These are phyloP conservation scores for Juglanconis sp. DNA, from an alignment of 2,329 filamentous ascomycete genomes.

Conservation along the genomic window DNA sequence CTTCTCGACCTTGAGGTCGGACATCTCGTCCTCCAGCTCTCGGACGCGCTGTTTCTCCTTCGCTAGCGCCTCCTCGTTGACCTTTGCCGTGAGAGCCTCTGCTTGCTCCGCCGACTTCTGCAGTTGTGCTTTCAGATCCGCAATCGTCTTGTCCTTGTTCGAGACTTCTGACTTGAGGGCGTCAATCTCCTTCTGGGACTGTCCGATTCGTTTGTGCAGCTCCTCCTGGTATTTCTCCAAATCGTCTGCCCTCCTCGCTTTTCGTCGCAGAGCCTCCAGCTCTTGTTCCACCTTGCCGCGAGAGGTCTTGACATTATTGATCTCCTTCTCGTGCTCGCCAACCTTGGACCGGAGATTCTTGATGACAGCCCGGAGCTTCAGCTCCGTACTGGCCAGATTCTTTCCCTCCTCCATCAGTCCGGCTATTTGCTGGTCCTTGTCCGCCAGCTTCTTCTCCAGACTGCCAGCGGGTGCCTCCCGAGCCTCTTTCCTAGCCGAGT, in stretches of 20 bases:
- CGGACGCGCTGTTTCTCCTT: slow-evolving; percentile 53
- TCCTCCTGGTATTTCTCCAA: slow-evolving; percentile 54
- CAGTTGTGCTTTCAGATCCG: slow-evolving; percentile 67
- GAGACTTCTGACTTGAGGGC: slow-evolving; percentile 59
- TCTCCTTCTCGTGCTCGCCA: slow-evolving; percentile 61
- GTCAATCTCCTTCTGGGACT: slow-evolving; percentile 48
- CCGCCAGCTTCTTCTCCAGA: slow-evolving; percentile 73
- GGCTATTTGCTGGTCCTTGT: slow-evolving; percentile 88
- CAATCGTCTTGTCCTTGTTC: slow-evolving; percentile 61
- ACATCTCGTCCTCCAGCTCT: slow-evolving; percentile 55
- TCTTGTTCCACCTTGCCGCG: slow-evolving; percentile 58
- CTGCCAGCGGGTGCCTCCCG: slow-evolving; percentile 62
- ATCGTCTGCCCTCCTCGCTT: slow-evolving; percentile 47
- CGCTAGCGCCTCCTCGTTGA: slow-evolving; percentile 65
- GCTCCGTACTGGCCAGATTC: slow-evolving; percentile 78
- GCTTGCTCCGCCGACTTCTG: slow-evolving; percentile 64
- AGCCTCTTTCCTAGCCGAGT: slow-evolving; percentile 68
- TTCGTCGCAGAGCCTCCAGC: slow-evolving; percentile 42
- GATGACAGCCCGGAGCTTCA: slow-evolving; percentile 78
- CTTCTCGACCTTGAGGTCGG: slow-evolving; percentile 74
- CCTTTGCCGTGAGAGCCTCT: slow-evolving; percentile 63
- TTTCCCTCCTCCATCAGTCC: slow-evolving; percentile 89
- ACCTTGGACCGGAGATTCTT: slow-evolving; percentile 73
- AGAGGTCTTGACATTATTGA: slow-evolving; percentile 56
- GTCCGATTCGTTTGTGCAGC: slow-evolving; percentile 56